phyloP scores from a whole-genome alignment of 139 green algal genomes.

The Trebouxia sp. region DNA sequence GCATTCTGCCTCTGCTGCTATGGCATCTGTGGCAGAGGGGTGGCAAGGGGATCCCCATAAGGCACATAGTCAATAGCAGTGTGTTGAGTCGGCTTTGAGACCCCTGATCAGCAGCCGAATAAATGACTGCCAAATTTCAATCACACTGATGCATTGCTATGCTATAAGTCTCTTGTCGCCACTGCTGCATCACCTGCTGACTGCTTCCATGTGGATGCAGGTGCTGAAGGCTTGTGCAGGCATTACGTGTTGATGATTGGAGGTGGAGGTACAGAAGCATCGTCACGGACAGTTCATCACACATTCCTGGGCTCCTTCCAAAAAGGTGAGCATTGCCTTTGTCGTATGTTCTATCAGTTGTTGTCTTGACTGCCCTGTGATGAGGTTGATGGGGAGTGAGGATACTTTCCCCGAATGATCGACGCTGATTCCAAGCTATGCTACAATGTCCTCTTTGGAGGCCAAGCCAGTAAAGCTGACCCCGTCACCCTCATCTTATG shows the following conservation, averaged over 20 bases:
- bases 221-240: too few relatives aligned
- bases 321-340: not conserved
- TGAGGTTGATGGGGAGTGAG: constrained; percentile 38
- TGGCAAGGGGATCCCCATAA: constrained; percentile 24
- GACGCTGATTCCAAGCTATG: constrained; percentile 47
- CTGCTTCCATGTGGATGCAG: too few relatives aligned
- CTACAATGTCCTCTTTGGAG: constrained; percentile 31
- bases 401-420: constrained; percentile 58
- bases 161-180: too few relatives aligned
- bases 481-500: not conserved
- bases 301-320: too few relatives aligned
- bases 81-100: constrained; percentile 25
- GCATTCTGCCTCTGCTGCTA: constrained; percentile 27
- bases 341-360: not conserved
- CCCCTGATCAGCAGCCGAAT: constrained; percentile 27
- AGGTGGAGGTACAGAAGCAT: too few relatives aligned
- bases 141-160: not conserved
- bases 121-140: constrained; percentile 17
- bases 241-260: too few relatives aligned
- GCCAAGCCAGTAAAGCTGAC: constrained; percentile 41
- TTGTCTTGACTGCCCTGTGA: not conserved
- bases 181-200: too few relatives aligned
- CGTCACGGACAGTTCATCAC: too few relatives aligned
- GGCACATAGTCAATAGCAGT: constrained; percentile 10
- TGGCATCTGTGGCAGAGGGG: constrained; percentile 26